Evolutionary conservation across 2,329 filamentous ascomycete species (phyloP).

Genomic region (Tolypocladium amazonense): DNA sequence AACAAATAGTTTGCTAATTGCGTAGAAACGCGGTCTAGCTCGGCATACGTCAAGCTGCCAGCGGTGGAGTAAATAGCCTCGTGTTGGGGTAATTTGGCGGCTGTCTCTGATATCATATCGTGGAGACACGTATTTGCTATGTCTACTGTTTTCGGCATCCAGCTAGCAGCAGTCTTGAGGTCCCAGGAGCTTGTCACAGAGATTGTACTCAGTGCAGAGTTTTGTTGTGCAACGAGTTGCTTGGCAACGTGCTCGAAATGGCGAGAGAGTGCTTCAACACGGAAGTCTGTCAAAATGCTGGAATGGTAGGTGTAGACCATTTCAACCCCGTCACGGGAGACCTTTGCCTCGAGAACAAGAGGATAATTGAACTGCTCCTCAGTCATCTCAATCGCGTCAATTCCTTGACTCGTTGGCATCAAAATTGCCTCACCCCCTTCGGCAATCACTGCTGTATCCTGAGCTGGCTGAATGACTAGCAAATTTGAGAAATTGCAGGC

Average conservation of each 20-base stretch:
- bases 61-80: constrained; percentile 32
- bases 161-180: neutral
- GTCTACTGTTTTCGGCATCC: neutral
- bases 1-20: constrained; percentile 23
- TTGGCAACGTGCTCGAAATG: constrained; percentile 2
- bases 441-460: neutral
- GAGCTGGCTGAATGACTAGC: constrained; percentile 7
- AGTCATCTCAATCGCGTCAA: neutral
- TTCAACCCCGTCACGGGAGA: neutral
- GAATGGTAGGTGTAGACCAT: constrained; percentile 4
- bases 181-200: neutral
- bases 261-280: neutral
- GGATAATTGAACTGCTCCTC: constrained; percentile 4
- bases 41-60: constrained; percentile 27
- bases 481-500: constrained; percentile 4
- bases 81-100: constrained; percentile 17
- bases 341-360: constrained; percentile 1
- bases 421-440: neutral
- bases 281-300: neutral
- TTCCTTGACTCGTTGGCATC: neutral
- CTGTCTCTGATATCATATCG: constrained; percentile 25
- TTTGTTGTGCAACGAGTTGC: neutral
- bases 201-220: neutral
- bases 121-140: constrained; percentile 24
- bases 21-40: constrained; percentile 26